Evolutionary conservation across 2,329 filamentous ascomycete species (phyloP).

Genomic region (Apiospora hydei): DNA sequence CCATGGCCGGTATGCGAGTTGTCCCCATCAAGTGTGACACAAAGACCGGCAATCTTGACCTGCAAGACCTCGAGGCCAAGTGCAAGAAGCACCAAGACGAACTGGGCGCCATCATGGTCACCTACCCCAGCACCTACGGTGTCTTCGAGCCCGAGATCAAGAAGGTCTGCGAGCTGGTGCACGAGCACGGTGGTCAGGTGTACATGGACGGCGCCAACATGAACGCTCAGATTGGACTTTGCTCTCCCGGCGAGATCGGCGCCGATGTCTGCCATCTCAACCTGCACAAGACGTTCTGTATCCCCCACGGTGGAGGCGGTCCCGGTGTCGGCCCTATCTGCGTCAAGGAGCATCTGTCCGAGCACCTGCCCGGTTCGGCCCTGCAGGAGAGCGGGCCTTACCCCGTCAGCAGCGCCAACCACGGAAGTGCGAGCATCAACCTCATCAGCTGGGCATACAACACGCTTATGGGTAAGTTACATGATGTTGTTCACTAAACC

Average conservation of each 20-base stretch:
- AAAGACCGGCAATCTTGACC: slow-evolving; percentile 87
- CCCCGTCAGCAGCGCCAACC: slow-evolving; percentile 82
- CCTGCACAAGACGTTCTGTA: slow-evolving; percentile 98
- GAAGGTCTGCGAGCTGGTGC: slow-evolving; percentile 84
- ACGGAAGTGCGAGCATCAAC: slow-evolving; percentile 89
- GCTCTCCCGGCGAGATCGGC: slow-evolving; percentile 92
- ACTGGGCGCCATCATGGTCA: slow-evolving; percentile 94
- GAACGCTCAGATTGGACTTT: slow-evolving; percentile 97
- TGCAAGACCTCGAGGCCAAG: slow-evolving; percentile 85
- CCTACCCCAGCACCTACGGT: slow-evolving; percentile 93
- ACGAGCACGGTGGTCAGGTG: slow-evolving; percentile 87
- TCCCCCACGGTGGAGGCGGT: slow-evolving; percentile 93
- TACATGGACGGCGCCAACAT: slow-evolving; percentile 99
- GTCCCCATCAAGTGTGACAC: slow-evolving; percentile 90
- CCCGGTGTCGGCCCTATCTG: slow-evolving; percentile 94
- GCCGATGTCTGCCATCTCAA: slow-evolving; percentile 98
- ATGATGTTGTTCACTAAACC: not conserved
- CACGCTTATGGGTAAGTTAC: slow-evolving; percentile 80
- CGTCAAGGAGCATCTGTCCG: slow-evolving; percentile 80
- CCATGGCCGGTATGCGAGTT: slow-evolving; percentile 95
- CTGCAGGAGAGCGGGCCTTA: slow-evolving; percentile 57
- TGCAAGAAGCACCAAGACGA: slow-evolving; percentile 87
- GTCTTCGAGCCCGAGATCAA: slow-evolving; percentile 93
- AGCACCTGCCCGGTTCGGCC: slow-evolving; percentile 71
- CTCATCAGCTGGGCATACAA: slow-evolving; percentile 97